phyloP scores from a whole-genome alignment of 2,329 filamentous ascomycete species.

The Mariannaea elegans region DNA sequence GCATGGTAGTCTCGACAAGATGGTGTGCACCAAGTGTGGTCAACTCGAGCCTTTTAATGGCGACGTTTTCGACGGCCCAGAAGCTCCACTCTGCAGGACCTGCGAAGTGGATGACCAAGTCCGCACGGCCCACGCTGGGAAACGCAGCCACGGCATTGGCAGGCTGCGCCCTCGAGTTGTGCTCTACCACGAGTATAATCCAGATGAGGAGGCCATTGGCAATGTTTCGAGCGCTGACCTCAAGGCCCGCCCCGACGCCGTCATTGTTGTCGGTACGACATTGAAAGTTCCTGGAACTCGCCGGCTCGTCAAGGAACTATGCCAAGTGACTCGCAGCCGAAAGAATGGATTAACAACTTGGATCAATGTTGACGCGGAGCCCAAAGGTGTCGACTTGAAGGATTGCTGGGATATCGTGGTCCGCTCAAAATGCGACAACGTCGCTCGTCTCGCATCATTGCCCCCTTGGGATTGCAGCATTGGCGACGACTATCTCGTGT shows the following conservation, averaged over 20 bases:
- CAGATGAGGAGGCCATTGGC: conserved; percentile 95
- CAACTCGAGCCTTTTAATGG: conserved; percentile 79
- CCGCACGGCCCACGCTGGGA: conserved; percentile 78
- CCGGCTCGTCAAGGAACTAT: conserved; percentile 90
- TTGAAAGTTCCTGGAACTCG: conserved; percentile 94
- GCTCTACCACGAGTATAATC: conserved; percentile 96
- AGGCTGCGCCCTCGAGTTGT: conserved; percentile 92
- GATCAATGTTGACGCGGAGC: conserved; percentile 91
- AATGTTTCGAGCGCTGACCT: conserved; percentile 88
- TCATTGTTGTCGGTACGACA: conserved; percentile 95
- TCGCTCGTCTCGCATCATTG: conserved; percentile 76
- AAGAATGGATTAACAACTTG: conserved; percentile 89
- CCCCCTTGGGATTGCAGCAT: conserved; percentile 66
- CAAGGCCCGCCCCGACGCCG: conserved; percentile 84
- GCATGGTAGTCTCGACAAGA: conserved; percentile 92
- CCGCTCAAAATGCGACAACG: conserved; percentile 85
- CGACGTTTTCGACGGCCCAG: conserved; percentile 82
- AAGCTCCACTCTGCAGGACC: conserved; percentile 79
- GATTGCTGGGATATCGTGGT: conserved; percentile 95
- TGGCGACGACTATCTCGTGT: conserved; percentile 59
- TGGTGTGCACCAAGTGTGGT: conserved; percentile 95
- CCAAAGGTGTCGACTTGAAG: conserved; percentile 83
- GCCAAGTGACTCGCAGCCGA: conserved; percentile 82
- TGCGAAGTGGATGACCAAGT: conserved; percentile 81
- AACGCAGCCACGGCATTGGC: conserved; percentile 93